phyloP scores from a whole-genome alignment of 1,284 basidiomycete genomes.

The Moniliella sp. region DNA sequence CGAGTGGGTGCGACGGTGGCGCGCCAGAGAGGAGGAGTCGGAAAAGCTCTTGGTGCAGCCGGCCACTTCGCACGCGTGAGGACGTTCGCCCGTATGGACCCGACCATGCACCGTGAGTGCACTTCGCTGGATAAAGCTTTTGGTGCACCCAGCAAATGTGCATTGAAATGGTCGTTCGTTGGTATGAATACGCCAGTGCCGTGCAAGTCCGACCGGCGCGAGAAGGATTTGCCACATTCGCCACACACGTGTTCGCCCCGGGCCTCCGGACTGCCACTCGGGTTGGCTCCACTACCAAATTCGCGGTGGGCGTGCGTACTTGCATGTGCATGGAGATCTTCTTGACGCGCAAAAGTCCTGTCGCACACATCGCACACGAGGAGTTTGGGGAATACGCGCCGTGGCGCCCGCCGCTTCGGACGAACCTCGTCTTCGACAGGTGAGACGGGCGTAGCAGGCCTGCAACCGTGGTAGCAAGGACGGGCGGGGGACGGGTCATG shows the following conservation, averaged over 20 bases:
- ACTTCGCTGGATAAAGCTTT: conserved; percentile 30
- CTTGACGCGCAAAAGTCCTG: conserved; percentile 31
- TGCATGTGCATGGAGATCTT: conserved; percentile 64
- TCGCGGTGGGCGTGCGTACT: conserved; percentile 71
- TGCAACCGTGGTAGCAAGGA: too few relatives aligned
- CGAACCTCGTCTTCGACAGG: too few relatives aligned
- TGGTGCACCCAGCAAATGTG: conserved; percentile 11
- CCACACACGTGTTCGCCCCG: too few relatives aligned
- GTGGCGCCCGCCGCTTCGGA: too few relatives aligned
- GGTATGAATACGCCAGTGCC: neutral
- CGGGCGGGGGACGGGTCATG: too few relatives aligned
- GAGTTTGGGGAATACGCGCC: too few relatives aligned
- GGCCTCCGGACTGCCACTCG: too few relatives aligned
- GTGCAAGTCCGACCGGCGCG: neutral
- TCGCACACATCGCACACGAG: conserved; percentile 10
- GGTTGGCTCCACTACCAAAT: conserved; percentile 47
- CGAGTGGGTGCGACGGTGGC: conserved; percentile 52
- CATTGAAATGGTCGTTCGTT: neutral
- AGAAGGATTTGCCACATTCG: neutral
- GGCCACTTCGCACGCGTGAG: conserved; percentile 46
- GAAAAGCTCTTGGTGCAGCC: conserved; percentile 38
- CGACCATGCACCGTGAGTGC: conserved; percentile 64
- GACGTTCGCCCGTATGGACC: conserved; percentile 58
- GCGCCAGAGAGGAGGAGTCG: conserved; percentile 42
- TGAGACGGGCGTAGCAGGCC: too few relatives aligned